These are phyloP conservation scores for Musa balbisiana DNA, from an alignment of 202 grass and related monocot genomes.

Conservation along the genomic window DNA sequence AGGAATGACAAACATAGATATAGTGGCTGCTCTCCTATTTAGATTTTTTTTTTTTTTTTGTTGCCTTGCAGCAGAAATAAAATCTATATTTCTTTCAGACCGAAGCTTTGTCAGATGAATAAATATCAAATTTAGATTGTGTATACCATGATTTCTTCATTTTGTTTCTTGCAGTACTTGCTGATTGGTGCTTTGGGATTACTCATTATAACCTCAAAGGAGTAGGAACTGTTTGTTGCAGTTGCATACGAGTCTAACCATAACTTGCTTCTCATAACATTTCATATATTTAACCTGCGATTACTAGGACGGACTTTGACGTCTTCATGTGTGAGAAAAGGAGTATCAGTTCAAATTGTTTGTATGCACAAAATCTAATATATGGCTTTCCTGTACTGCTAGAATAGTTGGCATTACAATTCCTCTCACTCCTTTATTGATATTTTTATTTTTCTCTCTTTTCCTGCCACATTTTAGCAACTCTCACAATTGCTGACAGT, in stretches of 20 bases:
- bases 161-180: constrained; percentile 25
- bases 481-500: too few species aligned
- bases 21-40: background rate
- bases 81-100: too few species aligned
- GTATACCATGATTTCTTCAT: too few species aligned
- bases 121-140: too few species aligned
- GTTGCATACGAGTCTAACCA: background rate
- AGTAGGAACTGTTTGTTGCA: constrained; percentile 1
- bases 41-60: background rate
- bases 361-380: background rate
- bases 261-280: background rate
- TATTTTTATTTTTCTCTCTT: too few species aligned
- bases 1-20: background rate
- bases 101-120: too few species aligned
- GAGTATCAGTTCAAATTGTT: background rate
- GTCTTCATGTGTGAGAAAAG: background rate
- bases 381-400: background rate
- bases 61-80: background rate
- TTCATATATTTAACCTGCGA: too few species aligned
- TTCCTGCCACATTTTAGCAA: too few species aligned
- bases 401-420: too few species aligned
- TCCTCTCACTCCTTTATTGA: too few species aligned
- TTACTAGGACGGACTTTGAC: background rate
- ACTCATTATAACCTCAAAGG: constrained; percentile 30
- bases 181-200: constrained; percentile 28